A percentile compares a stretch with the other conserved stretches of the same genome.
Conservation (phyloP, 208 protist species). For the Porcisia hertigi region DNA sequence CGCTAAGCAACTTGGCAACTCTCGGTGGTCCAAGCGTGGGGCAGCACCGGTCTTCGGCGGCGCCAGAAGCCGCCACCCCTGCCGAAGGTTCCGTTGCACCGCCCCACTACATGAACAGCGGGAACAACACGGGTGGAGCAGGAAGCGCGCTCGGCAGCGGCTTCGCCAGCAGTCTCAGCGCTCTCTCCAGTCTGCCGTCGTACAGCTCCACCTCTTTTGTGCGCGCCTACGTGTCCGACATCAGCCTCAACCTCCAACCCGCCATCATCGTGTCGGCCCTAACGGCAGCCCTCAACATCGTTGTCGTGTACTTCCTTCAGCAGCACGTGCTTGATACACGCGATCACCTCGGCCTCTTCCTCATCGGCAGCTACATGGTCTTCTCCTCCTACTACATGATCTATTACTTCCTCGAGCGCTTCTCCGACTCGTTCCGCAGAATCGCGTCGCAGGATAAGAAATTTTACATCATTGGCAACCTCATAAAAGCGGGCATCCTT, state of each 20-base stretch:
- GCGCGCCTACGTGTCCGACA: conserved; percentile 81
- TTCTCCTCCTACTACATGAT: conserved; percentile 89
- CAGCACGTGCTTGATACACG: conserved; percentile 84
- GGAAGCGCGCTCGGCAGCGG: conserved; percentile 6
- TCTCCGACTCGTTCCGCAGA: conserved; percentile 72
- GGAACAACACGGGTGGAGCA: conserved; percentile 1
- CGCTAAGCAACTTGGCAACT: neutral
- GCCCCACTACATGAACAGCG: neutral
- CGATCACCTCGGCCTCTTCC: conserved; percentile 87
- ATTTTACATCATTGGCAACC: conserved; percentile 93
- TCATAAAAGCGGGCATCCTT: conserved; percentile 90
- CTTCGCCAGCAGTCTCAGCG: conserved; percentile 15
- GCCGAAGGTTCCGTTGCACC: neutral
- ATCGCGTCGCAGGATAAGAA: conserved; percentile 88
- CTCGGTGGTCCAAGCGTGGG: neutral
- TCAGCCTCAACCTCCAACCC: conserved; percentile 64
- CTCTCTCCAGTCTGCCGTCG: conserved; percentile 49
- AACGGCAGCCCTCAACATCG: conserved; percentile 66
- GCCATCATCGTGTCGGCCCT: conserved; percentile 70
- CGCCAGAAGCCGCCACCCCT: neutral
- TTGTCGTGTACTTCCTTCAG: conserved; percentile 77
- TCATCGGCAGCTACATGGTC: conserved; percentile 87
- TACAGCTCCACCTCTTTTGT: conserved; percentile 87
- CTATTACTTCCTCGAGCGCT: conserved; percentile 88
- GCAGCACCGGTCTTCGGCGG: neutral